Conservation (phyloP, 768 basidiomycete species). For the Lactarius quietus region DNA sequence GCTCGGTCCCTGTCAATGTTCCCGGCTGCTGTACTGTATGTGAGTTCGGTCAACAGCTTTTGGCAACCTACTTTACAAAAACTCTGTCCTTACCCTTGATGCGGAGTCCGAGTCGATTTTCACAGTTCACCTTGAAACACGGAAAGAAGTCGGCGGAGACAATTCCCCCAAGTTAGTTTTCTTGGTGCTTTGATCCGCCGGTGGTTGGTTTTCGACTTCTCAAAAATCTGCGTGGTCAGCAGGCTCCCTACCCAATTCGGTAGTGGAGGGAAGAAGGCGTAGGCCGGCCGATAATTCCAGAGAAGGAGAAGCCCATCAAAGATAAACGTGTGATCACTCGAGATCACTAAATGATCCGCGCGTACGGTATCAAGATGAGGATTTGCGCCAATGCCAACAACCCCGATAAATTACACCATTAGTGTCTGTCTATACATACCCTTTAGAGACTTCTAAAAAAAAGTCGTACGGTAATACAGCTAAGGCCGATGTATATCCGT, state of each 20-base stretch:
- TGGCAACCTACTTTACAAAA: not conserved
- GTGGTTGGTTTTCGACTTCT: not conserved
- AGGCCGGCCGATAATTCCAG: slow-evolving; percentile 1
- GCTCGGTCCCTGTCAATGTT: not conserved
- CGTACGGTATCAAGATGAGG: slow-evolving; percentile 10
- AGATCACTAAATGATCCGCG: slow-evolving; percentile 20
- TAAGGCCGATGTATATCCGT: slow-evolving; percentile 17
- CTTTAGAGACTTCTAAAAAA: slow-evolving; percentile 24
- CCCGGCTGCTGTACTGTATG: not conserved
- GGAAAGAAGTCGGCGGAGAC: not conserved
- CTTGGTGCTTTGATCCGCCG: not conserved
- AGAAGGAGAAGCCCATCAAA: slow-evolving; percentile 19
- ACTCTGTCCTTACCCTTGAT: not conserved
- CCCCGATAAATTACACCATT: slow-evolving; percentile 25
- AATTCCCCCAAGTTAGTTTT: not conserved
- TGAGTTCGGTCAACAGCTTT: not conserved
- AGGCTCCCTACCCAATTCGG: slow-evolving; percentile 1
- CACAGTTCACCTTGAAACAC: not conserved
- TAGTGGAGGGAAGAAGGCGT: slow-evolving; percentile 7
- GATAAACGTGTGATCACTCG: slow-evolving; percentile 7
- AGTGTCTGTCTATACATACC: slow-evolving; percentile 23
- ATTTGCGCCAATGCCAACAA: slow-evolving; percentile 23
- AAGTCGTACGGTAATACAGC: slow-evolving; percentile 25
- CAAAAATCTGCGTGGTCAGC: not conserved
- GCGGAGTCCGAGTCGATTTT: not conserved